Base-by-base conservation (phyloP, 495 filamentous ascomycete species). In the Aspergillus ellipticus region DNA sequence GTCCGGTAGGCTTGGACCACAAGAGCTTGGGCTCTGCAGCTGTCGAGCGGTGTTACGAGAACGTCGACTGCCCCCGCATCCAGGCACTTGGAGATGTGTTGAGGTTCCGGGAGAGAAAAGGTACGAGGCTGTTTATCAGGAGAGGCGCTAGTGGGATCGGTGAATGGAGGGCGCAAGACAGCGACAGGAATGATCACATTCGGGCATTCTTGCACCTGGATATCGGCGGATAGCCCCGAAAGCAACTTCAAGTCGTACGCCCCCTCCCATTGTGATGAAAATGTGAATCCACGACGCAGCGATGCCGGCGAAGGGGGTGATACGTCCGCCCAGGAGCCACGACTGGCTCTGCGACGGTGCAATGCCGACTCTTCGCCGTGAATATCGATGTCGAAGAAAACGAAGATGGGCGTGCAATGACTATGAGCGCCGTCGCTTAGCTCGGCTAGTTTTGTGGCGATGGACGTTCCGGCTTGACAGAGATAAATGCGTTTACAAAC, bases 61-160 rank as follows among this genome's bases (percentile, higher is more conserved):
- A 96, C 89, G 74, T 96, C 93, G 17, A 88, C 75, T 10, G 93
- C 93, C 45, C 93, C 93, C 20, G 83, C 83, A 65, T 96, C 90
- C 11, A 97, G 71, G 69, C 88, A 94, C 59, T 77, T 81, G 52
- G 86, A 79, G 42, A 82, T 72, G 17, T 79, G 73, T 33, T 75
- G 69, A 17, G 77, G 71, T 41, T 79, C 73, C 15, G 74, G 59
- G 5, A 69, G 64, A 33, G 51, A 54, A 20, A 71, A 42, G 6
- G 54, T 46, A 42, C 77, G 65, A 53, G 26, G 64, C 59, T 58
- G 76, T 65, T 67, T 77, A 70, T 65, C 76, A 63, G 43, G 70
- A 55, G 53, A 22, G 22, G 43, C 37, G 49, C 55, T 59, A 46
- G 64, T 69, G 43, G 65, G 64, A 10, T 61, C 65, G 28, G 64